A percentile compares a stretch with the other conserved stretches of the same genome.
These are phyloP conservation scores for Paracorniculantispora psalliotae DNA, from an alignment of 2,329 filamentous ascomycete genomes.

Conservation along the genomic window DNA sequence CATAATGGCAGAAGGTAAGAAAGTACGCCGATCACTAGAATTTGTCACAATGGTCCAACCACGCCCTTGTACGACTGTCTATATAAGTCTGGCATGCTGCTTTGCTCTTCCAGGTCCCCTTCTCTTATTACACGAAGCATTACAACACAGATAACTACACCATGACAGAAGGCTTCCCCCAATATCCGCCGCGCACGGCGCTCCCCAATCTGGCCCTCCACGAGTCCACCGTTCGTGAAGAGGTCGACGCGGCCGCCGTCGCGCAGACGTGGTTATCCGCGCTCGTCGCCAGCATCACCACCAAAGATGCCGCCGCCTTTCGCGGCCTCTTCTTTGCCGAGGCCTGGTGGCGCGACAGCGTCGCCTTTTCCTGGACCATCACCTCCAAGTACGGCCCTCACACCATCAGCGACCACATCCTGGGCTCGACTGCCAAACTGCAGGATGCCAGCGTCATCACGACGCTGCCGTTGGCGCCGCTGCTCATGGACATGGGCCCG, in stretches of 20 bases:
- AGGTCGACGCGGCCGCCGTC: background rate
- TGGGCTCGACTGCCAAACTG: conserved; percentile 8
- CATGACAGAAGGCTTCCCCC: background rate
- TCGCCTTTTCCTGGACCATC: conserved; percentile 20
- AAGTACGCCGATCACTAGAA: too few relatives aligned
- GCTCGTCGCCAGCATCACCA: background rate
- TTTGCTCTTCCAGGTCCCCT: too few relatives aligned
- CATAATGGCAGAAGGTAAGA: too few relatives aligned
- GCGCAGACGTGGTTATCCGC: background rate
- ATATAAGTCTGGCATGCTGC: too few relatives aligned
- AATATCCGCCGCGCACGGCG: conserved; percentile 3
- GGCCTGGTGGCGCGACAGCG: conserved; percentile 21
- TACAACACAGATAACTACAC: too few relatives aligned
- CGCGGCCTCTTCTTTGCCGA: conserved; percentile 18
- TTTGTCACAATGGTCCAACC: too few relatives aligned
- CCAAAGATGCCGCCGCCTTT: conserved; percentile 5
- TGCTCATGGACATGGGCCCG: conserved; percentile 15
- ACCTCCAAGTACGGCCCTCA: conserved; percentile 17
- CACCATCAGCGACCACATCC: conserved; percentile 14
- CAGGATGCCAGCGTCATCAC: conserved; percentile 4
- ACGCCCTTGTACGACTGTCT: too few relatives aligned
- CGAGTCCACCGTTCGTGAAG: background rate
- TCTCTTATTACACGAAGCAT: too few relatives aligned
- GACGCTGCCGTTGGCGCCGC: conserved; percentile 13
- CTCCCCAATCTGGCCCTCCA: background rate